phyloP scores from a whole-genome alignment of 1,139 yeast species.

The Blastobotrys arbuscula region DNA sequence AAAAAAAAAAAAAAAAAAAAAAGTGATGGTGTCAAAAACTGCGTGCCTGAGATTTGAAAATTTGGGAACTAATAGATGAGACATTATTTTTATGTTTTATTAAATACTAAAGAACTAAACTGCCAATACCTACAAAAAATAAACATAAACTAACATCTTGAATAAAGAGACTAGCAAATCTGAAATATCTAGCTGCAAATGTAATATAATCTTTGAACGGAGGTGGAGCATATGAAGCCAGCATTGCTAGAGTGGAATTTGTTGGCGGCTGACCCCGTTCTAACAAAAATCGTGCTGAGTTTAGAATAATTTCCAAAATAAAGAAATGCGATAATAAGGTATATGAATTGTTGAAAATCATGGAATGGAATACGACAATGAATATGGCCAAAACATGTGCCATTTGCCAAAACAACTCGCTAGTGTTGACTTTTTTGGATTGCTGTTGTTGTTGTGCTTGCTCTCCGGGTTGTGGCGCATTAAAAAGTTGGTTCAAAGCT shows the following conservation, averaged over 20 bases:
- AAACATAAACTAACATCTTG: conserved; percentile 30
- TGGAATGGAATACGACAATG: conserved; percentile 15
- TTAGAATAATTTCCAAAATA: conserved; percentile 30
- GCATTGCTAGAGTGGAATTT: conserved; percentile 23
- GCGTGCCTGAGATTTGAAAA: no score
- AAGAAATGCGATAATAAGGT: conserved; percentile 29
- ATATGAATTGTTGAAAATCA: conserved; percentile 6
- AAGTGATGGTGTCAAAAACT: no score
- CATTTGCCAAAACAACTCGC: conserved; percentile 25
- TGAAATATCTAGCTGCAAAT: conserved; percentile 27
- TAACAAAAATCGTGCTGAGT: conserved; percentile 30
- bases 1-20: not conserved
- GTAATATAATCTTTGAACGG: conserved; percentile 27
- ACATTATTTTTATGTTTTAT: no score
- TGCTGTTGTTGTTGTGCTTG: not conserved
- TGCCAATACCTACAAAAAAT: conserved; percentile 28
- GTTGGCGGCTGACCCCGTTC: conserved; percentile 30
- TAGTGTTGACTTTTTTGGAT: conserved; percentile 2
- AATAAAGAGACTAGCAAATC: conserved; percentile 24
- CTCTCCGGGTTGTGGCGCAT: not conserved
- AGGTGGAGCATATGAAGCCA: conserved; percentile 30
- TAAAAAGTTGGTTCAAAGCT: conserved; percentile 11
- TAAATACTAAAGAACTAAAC: not conserved
- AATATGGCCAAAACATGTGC: conserved; percentile 25
- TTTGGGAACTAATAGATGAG: no score